Evolutionary conservation across 176 grass and related monocot genomes (phyloP), one percentile per base, ranked within the genome.

Genomic region (Triticum turgidum): DNA sequence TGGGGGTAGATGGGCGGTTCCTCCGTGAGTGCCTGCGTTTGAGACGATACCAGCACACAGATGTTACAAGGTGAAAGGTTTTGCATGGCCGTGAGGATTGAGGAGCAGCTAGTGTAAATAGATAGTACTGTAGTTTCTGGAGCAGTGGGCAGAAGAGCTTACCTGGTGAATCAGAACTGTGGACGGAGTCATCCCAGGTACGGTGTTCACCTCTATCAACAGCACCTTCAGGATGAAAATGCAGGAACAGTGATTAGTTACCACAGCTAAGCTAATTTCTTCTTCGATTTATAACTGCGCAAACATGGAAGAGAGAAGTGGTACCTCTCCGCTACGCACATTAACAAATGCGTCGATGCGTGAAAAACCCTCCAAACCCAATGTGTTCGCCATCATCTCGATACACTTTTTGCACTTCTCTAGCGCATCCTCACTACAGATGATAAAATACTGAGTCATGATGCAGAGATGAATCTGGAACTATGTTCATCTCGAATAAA

Each of bases 161-260:
- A 92, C 96, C 61, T 98, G 93, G 88, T 98, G 96, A 85, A 98
- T 92, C 76, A 98, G 85, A 24, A 95, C 93, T 0, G 93, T 98
- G 7, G 96, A 98, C 38, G 96, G 96, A 82, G 93, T 95, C 96
- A 98, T 95, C 41, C 96, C 93, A 71, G 96, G 96, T 21, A 98
- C 88, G 24, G 96, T 95, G 20, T 98, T 98, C 2, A 92, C 96
- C 85, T 98, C 96, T 61, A 98, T 95, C 86, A 95, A 13, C 79
- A 95, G 52, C 33, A 98, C 93, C 96, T 98, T 70, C 6, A 83
- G 10, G 34, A 47, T 77, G 41, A 83, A 83, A 65, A 80, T 7
- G 49, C 2, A 35, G 12, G 18, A 68, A 63, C 3, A 32, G 6
- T 29, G n/a, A 45, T 77, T 85, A 76, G 0, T 66, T 56, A 5